phyloP scores from a whole-genome alignment of 2,329 filamentous ascomycete genomes.

The Diplodia scrobiculata region DNA sequence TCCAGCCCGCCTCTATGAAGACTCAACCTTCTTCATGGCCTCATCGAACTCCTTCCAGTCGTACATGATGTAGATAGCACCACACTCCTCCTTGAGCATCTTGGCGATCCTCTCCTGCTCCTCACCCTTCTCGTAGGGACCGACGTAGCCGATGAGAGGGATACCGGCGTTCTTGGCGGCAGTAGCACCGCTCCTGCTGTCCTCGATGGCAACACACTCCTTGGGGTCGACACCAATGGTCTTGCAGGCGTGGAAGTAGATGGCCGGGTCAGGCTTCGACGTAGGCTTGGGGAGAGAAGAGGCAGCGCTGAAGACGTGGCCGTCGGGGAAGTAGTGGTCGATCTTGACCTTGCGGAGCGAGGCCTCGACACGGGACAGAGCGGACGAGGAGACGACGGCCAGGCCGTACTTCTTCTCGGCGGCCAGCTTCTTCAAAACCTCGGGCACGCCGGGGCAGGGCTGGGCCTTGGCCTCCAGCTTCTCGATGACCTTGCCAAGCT shows the following conservation, averaged over 20 bases:
- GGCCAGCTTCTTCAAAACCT: constrained; percentile 66
- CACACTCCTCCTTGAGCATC: constrained; percentile 53
- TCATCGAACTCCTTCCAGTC: constrained; percentile 57
- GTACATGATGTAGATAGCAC: constrained; percentile 54
- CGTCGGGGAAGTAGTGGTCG: constrained; percentile 74
- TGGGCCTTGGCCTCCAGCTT: constrained; percentile 70
- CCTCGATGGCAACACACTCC: constrained; percentile 81
- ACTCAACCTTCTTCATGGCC: constrained; percentile 54
- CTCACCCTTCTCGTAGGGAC: constrained; percentile 67
- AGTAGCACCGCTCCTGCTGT: constrained; percentile 81
- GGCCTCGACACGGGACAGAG: constrained; percentile 74
- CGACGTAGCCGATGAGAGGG: constrained; percentile 80
- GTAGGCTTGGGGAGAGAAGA: constrained; percentile 77
- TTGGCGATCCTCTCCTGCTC: constrained; percentile 64
- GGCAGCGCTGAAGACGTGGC: constrained; percentile 79
- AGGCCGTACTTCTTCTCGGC: constrained; percentile 67
- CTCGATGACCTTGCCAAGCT: constrained; percentile 81
- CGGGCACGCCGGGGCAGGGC: constrained; percentile 69
- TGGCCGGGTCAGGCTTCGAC: constrained; percentile 85
- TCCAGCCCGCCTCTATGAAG: not conserved
- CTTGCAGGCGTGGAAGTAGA: constrained; percentile 79
- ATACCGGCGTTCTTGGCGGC: constrained; percentile 78
- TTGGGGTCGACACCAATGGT: constrained; percentile 68
- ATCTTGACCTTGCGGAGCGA: constrained; percentile 78
- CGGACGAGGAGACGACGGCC: constrained; percentile 79